A percentile compares a stretch with the other conserved stretches of the same genome.
Evolutionary conservation across 169 alveolate genomes (phyloP).

Genomic region (Perkinsus marinus): DNA sequence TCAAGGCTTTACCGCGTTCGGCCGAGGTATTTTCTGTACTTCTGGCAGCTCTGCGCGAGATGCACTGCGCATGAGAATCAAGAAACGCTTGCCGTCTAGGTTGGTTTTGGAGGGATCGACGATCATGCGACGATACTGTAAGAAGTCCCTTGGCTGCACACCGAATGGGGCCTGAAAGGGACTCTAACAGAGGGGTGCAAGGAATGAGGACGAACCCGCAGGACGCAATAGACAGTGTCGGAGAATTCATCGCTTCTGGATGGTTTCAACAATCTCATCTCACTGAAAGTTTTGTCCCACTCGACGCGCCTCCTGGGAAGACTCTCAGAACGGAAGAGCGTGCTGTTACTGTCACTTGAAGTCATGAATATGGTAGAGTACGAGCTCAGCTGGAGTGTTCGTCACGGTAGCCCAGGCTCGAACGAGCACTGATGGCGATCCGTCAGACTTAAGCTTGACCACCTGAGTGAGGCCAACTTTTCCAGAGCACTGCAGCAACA

Average conservation of each 20-base stretch:
- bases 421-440: not conserved
- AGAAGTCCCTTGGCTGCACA: not conserved
- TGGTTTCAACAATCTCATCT: not conserved
- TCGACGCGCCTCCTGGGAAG: not conserved
- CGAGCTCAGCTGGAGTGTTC: not conserved
- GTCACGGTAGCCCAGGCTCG: not conserved
- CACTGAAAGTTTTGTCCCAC: not conserved
- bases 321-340: too few species aligned
- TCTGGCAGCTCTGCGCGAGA: not conserved
- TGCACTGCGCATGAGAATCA: not conserved
- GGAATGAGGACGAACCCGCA: not conserved
- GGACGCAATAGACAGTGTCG: not conserved
- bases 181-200: not conserved
- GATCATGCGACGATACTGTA: not conserved
- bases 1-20: not conserved
- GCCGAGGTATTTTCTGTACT: not conserved
- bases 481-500: not conserved
- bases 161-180: not conserved
- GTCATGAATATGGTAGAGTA: not conserved
- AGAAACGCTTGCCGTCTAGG: not conserved
- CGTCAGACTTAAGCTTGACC: not conserved
- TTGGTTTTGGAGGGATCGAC: not conserved
- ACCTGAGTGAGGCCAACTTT: not conserved
- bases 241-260: not conserved
- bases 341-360: not conserved